phyloP scores from a whole-genome alignment of 495 filamentous ascomycete genomes.

The Aspergillus cristatus region DNA sequence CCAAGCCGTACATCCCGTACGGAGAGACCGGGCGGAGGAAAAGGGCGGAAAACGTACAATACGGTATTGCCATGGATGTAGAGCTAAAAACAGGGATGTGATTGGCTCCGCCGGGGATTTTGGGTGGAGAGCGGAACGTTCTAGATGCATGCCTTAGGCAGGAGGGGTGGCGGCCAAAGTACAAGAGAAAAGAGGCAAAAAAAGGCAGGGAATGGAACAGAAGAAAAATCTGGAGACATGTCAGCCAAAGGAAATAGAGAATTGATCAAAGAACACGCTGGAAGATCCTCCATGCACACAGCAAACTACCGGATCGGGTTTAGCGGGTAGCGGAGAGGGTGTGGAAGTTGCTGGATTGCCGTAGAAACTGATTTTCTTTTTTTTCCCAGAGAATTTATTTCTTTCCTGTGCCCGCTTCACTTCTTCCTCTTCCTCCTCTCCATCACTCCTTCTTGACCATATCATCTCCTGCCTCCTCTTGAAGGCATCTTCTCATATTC shows the following conservation, averaged over 20 bases:
- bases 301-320: too few species aligned
- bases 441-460: constrained; percentile 3
- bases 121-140: constrained; percentile 25
- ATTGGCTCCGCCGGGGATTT: constrained; percentile 11
- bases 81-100: too few species aligned
- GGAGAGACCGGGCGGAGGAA: not conserved
- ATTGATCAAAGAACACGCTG: constrained; percentile 28
- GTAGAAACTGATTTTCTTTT: constrained; percentile 34
- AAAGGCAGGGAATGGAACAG: not conserved
- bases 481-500: too few species aligned
- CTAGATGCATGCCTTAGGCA: constrained; percentile 17
- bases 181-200: not conserved
- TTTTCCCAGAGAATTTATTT: constrained; percentile 14
- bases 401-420: constrained; percentile 3
- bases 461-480: not conserved
- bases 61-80: not conserved
- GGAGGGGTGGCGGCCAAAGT: not conserved
- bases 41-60: not conserved
- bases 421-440: constrained; percentile 11
- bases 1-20: too few species aligned
- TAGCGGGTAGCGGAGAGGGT: constrained; percentile 16
- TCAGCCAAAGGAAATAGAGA: too few species aligned
- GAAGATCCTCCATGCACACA: constrained; percentile 17
- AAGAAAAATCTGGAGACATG: too few species aligned
- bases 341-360: constrained; percentile 41